Evolutionary conservation across 352 stramenopile species (phyloP), one percentile per base, ranked within the genome.

Genomic region (Globisporangium recalcitrans): DNA sequence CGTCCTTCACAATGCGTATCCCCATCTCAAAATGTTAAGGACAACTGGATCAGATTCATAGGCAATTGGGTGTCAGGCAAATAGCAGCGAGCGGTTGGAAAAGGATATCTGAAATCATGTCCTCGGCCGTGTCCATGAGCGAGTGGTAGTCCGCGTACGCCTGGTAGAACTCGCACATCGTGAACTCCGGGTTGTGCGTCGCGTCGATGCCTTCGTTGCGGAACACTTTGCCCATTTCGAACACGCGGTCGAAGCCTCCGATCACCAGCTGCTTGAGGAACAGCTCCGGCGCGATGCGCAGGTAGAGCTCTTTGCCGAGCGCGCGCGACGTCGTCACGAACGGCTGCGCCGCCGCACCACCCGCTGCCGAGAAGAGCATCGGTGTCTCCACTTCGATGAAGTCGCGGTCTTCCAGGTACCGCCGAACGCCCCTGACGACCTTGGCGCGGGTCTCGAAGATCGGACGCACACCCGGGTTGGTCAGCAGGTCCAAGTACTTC

Each of bases 171-270:
- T 99, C 97, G 71, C 96, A 98, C 5, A 98, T 99, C 5, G 97
- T 99, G 75, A 99, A 99, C 79, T 99, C 97, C 8, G 97, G 97
- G 72, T 99, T 99, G 85, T 99, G 97, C 7, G 96, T 99, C 57
- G 98, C 80, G 71, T 99, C 97, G 63, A 99, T 83, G 55, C 84
- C 84, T 84, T 99, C 97, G 72, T 99, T 99, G 42, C 97, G 88
- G 80, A 99, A 99, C 62, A 99, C 95, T 42, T 98, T 91, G 64
- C 96, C 97, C 71, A 99, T 97, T 77, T 99, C 97, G 66, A 99
- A 99, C 4, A 99, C 97, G 60, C 96, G 91, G 64, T 99, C 96
- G n/a, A 99, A 87, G 55, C 97, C 97, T 56, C 97, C 97, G 48
- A 97, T 96, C 16, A 97, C 82, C 40, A 97, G 79, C 60, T 90